A percentile compares a stretch with the other conserved stretches of the same genome.
These are phyloP conservation scores for Danielia oregonensis DNA, from an alignment of 805 yeast genomes.

Conservation along the genomic window DNA sequence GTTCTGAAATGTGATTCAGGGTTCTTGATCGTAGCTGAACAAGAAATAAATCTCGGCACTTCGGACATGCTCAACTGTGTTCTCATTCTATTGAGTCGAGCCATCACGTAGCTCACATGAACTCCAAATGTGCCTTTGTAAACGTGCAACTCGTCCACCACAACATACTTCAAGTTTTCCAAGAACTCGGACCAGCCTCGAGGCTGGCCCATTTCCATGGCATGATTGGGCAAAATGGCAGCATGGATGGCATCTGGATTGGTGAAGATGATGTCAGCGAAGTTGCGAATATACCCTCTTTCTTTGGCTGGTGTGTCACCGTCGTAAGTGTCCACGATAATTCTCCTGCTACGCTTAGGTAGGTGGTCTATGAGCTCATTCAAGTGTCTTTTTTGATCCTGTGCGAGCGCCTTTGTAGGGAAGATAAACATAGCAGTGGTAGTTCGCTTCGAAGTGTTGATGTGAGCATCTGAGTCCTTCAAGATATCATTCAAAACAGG, in stretches of 20 bases:
- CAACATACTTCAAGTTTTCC: conserved; percentile 61
- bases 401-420: conserved; percentile 97
- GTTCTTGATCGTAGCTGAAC: conserved; percentile 86
- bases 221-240: conserved; percentile 73
- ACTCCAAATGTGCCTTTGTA: conserved; percentile 92
- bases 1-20: conserved; percentile 71
- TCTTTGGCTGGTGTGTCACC: conserved; percentile 78
- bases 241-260: conserved; percentile 94
- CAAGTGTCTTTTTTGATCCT: conserved; percentile 88
- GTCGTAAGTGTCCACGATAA: conserved; percentile 77
- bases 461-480: conserved; percentile 32
- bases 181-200: conserved; percentile 67
- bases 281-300: conserved; percentile 51
- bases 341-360: conserved; percentile 35
- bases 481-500: conserved; percentile 60
- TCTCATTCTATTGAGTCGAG: conserved; percentile 65
- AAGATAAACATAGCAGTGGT: conserved; percentile 81
- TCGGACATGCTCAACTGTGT: not conserved
- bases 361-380: conserved; percentile 51
- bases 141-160: conserved; percentile 81
- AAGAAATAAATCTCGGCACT: conserved; percentile 66
- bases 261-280: conserved; percentile 80
- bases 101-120: conserved; percentile 81
- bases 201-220: conserved; percentile 23
- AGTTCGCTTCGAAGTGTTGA: conserved; percentile 23